Base-by-base conservation (phyloP, 2,329 filamentous ascomycete genomes). In the Atkinsonella hypoxylon region DNA sequence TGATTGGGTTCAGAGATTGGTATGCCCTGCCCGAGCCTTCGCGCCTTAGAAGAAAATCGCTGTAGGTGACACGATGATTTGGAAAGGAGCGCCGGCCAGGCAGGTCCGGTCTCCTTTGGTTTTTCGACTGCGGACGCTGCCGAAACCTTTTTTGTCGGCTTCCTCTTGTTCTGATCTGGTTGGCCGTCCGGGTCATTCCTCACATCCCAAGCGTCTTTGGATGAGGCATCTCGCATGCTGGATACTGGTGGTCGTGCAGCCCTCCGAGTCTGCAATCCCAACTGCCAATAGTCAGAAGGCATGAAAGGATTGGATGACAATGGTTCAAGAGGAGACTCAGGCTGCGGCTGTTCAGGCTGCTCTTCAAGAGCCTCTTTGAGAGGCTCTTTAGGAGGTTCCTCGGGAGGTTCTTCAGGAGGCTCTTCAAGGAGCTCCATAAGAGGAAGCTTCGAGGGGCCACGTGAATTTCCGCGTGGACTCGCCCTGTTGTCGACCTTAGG, bases 151-250 rank as follows among this genome's bases (percentile, higher is more conserved):
- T n/a, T 34, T 26, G 4, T 26, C 4, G 26, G 26, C 26, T 26
- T 26, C 1, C 8, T 26, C 26, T 26, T 26, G 26, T 7, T 7
- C 26, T 26, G 48, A 22, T 54, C 55, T 17, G 68, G 61, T 54
- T 74, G 76, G 30, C 72, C 72, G 49, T 63, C 72, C 13, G 66
- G 61, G 49, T 77, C 73, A 15, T 70, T 56, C 36, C 69, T 67
- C 30, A 71, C 61, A 52, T 71, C 62, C 32, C 74, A 55, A 20
- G 68, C 56, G 54, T 74, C 58, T 13, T 54, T 53, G 46, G 52
- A 48, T 8, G 11, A 32, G 20, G 64, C 63, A 44, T 70, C 70
- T 13, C 11, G 34, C 2, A 18, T 8, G 30, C 42, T 32, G 38
- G 15, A 15, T 31, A 5, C 31, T 26, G 18, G 13, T 3, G n/a